Evolutionary conservation across 257 asterid species (phyloP), one percentile per base, ranked within the genome.

Genomic region (Scutellaria barbata): DNA sequence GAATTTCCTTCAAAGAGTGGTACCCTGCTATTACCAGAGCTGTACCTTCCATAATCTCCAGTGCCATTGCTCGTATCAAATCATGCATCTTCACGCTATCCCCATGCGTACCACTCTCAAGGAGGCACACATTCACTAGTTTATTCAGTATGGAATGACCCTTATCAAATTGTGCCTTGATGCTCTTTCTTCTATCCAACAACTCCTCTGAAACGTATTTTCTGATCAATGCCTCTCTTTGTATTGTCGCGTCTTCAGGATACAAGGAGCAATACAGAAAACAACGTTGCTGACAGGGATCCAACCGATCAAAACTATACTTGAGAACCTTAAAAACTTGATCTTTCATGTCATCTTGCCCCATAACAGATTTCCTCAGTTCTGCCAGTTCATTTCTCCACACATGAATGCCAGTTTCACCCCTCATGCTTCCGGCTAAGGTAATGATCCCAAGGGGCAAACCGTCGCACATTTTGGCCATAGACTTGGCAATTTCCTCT

Each of bases 401-500:
- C 12, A 13, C 70, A 11, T 37, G 69, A 61, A 61, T 18, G 33
- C 11, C 63, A 17, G 43, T 60, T 63, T 35, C 69, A 7, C 70
- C 63, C 22, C 76, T 72, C 69, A 72, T 50, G 45, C 63, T 52
- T 39, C 63, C 76, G 3, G 76, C 76, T 48, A 71, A 13, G 11
- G 76, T 50, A 41, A 60, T 60, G 69, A 71, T 60, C 17, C 69
- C 76, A 0, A 72, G 69, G 59, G 76, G 76, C 70, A 72, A 60
- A 55, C 76, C 76, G 20, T 60, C 42, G 6, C 69, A 71, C 58
- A 60, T 33, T 11, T 37, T 39, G 2, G 41, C 63, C 63, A 61
- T 39, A 8, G 1, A 51, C 63, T 11, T 48, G 10, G 76, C 76
- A 72, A 61, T 51, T 18, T 22, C 63, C 18, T 72, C 12, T 14